These are phyloP conservation scores for Hypholoma sublateritium DNA, from an alignment of 768 basidiomycete species.

Conservation along the genomic window DNA sequence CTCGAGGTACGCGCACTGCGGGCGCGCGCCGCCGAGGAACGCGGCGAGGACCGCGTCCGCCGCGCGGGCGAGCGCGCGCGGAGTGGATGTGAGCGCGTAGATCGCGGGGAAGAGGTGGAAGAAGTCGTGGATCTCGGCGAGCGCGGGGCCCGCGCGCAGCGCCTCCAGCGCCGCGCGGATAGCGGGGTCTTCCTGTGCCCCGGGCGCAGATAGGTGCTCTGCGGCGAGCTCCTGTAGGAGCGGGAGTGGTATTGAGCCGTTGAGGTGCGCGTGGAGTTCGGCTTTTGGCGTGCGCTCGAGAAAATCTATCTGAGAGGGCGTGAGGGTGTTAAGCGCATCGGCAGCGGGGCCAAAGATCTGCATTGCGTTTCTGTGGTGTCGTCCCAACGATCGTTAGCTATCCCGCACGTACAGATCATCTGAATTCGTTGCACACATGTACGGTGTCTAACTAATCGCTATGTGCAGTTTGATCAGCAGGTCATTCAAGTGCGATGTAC, in stretches of 20 bases:
- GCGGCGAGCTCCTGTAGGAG: slow-evolving; percentile 62
- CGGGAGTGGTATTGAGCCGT: slow-evolving; percentile 75
- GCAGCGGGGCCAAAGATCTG: slow-evolving; percentile 43
- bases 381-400: neutral
- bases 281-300: slow-evolving; percentile 71
- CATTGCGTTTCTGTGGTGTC: neutral
- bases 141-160: slow-evolving; percentile 40
- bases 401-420: too few species aligned
- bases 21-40: slow-evolving; percentile 51
- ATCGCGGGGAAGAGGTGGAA: slow-evolving; percentile 77
- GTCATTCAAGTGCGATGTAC: too few species aligned
- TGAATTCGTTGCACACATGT: too few species aligned
- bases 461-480: too few species aligned
- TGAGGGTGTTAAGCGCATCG: slow-evolving; percentile 54
- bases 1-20: slow-evolving; percentile 74
- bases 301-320: slow-evolving; percentile 52
- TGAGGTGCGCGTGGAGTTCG: slow-evolving; percentile 84
- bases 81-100: slow-evolving; percentile 71
- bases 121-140: slow-evolving; percentile 68
- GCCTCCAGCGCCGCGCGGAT: slow-evolving; percentile 21
- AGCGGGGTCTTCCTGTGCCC: slow-evolving; percentile 31
- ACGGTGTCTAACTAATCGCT: too few species aligned
- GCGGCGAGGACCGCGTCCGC: slow-evolving; percentile 63
- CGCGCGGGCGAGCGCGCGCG: slow-evolving; percentile 49
- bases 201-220: slow-evolving; percentile 28